phyloP scores from a whole-genome alignment of 371 early-diverging fungal species.

The Phascolomyces articulosus region DNA sequence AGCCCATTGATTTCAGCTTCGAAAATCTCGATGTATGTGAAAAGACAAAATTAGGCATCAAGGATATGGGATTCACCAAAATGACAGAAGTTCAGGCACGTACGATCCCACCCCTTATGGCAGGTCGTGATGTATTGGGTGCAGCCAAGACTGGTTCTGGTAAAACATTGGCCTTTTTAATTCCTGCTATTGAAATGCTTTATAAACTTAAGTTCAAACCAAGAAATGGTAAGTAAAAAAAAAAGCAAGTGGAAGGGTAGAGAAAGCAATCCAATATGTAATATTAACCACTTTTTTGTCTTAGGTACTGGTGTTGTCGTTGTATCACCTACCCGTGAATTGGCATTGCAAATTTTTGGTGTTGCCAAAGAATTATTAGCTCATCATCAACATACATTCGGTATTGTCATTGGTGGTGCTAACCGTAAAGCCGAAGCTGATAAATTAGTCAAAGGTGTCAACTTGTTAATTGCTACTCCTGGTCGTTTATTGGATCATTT shows the following conservation, averaged over 20 bases:
- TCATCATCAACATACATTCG: constrained; percentile 88
- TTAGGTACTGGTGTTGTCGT: constrained; percentile 91
- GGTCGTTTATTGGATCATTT: constrained; percentile 98
- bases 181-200: constrained; percentile 95
- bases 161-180: constrained; percentile 98
- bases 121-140: constrained; percentile 97
- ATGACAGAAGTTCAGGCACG: constrained; percentile 99
- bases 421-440: constrained; percentile 92
- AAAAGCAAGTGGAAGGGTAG: neutral
- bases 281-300: neutral
- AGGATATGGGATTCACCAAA: constrained; percentile 89
- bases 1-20: constrained; percentile 53
- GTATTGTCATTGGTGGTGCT: constrained; percentile 92
- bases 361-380: constrained; percentile 94
- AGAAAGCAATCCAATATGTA: too few relatives aligned
- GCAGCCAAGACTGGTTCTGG: constrained; percentile 99
- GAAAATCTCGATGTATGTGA: constrained; percentile 65
- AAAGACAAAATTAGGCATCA: constrained; percentile 81
- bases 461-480: constrained; percentile 96
- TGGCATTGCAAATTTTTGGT: constrained; percentile 98
- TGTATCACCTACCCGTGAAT: constrained; percentile 99
- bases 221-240: constrained; percentile 77
- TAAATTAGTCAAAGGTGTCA: constrained; percentile 89
- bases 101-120: constrained; percentile 92
- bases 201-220: constrained; percentile 88